Percentiles rank a stretch among this genome's conserved stretches.
These are phyloP conservation scores for Limtongia smithiae DNA, from an alignment of 805 yeast genomes.

Conservation along the genomic window DNA sequence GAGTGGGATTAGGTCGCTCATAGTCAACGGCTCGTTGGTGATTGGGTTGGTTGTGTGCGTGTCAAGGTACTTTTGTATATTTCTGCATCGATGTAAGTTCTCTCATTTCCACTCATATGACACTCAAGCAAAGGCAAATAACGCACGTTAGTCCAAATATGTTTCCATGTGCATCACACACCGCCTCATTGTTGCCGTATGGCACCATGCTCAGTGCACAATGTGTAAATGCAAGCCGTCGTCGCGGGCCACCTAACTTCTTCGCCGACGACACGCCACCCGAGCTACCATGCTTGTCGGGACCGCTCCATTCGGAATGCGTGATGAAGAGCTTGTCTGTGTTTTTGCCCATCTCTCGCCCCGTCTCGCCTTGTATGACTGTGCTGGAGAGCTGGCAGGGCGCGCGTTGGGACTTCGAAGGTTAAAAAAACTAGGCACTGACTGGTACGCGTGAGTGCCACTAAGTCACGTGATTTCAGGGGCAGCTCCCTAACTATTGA, in stretches of 20 bases:
- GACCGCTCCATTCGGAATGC: slow-evolving; percentile 38
- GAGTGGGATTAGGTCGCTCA: slow-evolving; percentile 31
- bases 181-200: slow-evolving; percentile 27
- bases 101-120: neutral
- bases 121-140: neutral
- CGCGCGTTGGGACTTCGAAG: no score
- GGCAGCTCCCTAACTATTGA: no score
- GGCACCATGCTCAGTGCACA: slow-evolving; percentile 37
- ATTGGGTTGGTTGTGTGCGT: slow-evolving; percentile 35
- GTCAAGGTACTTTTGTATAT: slow-evolving; percentile 33
- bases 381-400: no score
- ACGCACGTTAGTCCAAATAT: slow-evolving; percentile 34
- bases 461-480: no score
- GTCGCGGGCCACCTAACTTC: slow-evolving; percentile 7
- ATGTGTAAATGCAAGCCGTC: slow-evolving; percentile 36
- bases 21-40: slow-evolving; percentile 31
- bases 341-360: slow-evolving; percentile 40
- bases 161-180: slow-evolving; percentile 35
- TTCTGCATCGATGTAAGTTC: slow-evolving; percentile 11
- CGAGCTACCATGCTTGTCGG: slow-evolving; percentile 33
- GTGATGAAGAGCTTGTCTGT: slow-evolving; percentile 40
- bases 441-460: no score
- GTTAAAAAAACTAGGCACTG: no score
- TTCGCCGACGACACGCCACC: slow-evolving; percentile 29
- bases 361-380: no score